phyloP scores from a whole-genome alignment of 164 flowering plant species.

The Piper betle region DNA sequence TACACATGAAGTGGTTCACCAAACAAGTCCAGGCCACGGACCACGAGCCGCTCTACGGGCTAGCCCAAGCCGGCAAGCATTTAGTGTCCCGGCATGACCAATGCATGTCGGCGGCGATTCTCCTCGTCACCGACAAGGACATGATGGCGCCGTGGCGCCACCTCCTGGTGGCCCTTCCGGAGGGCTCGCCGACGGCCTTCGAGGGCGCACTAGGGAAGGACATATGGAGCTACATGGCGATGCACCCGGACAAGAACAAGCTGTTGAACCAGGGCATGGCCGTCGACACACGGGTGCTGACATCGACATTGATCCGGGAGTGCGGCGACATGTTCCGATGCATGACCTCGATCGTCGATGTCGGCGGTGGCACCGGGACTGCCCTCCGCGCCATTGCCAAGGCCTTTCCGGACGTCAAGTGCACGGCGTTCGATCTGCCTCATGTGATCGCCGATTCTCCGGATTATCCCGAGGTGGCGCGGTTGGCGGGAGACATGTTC shows the following conservation, averaged over 20 bases:
- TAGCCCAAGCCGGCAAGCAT: conserved; percentile 9
- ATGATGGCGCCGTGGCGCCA: conserved; percentile 16
- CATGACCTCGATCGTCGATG: conserved; percentile 16
- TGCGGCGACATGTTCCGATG: conserved; percentile 11
- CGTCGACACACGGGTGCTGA: conserved; percentile 9
- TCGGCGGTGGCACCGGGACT: conserved; percentile 25
- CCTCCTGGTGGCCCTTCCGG: conserved; percentile 4
- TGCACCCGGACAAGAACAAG: conserved; percentile 11
- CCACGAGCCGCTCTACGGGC: conserved; percentile 6
- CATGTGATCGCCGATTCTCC: conserved; percentile 10
- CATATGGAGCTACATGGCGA: conserved; percentile 16
- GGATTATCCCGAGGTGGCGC: conserved; percentile 1
- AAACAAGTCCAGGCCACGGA: background rate
- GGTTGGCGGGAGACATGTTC: conserved; percentile 15
- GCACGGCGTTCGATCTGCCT: conserved; percentile 19
- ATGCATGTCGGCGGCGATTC: conserved; percentile 7
- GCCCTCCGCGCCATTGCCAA: conserved; percentile 11
- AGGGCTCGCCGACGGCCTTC: conserved; percentile 6
- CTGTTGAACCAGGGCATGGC: conserved; percentile 28
- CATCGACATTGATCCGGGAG: conserved; percentile 7
- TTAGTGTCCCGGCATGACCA: conserved; percentile 8
- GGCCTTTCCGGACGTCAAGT: conserved; percentile 18
- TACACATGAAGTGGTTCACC: conserved; percentile 11
- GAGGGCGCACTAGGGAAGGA: conserved; percentile 18
- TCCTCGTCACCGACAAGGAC: conserved; percentile 5